These are phyloP conservation scores for Lizanozyma gosingica DNA, from an alignment of 1,139 yeast species.

Conservation along the genomic window DNA sequence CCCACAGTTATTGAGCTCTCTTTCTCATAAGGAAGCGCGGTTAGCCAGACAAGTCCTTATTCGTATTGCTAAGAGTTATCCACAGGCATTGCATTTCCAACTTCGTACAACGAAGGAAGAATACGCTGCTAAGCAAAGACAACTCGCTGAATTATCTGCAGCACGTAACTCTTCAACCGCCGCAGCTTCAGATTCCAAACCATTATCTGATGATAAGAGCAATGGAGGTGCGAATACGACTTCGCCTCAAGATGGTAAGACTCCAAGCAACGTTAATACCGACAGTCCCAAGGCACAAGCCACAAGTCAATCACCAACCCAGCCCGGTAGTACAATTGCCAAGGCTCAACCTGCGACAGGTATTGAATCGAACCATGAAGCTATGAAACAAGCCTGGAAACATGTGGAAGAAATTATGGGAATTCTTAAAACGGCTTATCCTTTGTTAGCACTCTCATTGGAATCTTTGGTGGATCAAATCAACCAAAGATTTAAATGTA, in stretches of 20 bases:
- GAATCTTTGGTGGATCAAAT: slow-evolving; percentile 96
- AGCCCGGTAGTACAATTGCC: slow-evolving; percentile 3
- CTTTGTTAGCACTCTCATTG: slow-evolving; percentile 80
- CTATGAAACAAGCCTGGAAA: slow-evolving; percentile 69
- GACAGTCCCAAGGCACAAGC: slow-evolving; percentile 5
- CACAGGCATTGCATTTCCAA: slow-evolving; percentile 96
- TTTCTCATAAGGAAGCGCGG: slow-evolving; percentile 85
- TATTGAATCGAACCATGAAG: slow-evolving; percentile 3
- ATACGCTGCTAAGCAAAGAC: slow-evolving; percentile 78
- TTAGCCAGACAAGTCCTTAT: slow-evolving; percentile 82
- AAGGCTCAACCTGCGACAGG: slow-evolving; percentile 7
- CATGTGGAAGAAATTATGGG: slow-evolving; percentile 94
- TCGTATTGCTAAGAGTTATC: slow-evolving; percentile 90
- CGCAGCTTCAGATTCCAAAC: slow-evolving; percentile 6
- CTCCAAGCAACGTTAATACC: slow-evolving; percentile 3
- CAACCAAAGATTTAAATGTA: slow-evolving; percentile 86
- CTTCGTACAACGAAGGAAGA: slow-evolving; percentile 93
- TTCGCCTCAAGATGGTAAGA: not conserved
- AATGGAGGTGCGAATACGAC: slow-evolving; percentile 1
- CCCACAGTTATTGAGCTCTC: slow-evolving; percentile 84
- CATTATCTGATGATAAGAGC: slow-evolving; percentile 5
- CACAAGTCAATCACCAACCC: slow-evolving; percentile 3
- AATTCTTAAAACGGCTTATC: slow-evolving; percentile 91
- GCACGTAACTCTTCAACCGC: slow-evolving; percentile 5
- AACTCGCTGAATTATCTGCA: slow-evolving; percentile 49